Base-by-base conservation (phyloP, 805 yeast genomes). In the Candida railenensis region DNA sequence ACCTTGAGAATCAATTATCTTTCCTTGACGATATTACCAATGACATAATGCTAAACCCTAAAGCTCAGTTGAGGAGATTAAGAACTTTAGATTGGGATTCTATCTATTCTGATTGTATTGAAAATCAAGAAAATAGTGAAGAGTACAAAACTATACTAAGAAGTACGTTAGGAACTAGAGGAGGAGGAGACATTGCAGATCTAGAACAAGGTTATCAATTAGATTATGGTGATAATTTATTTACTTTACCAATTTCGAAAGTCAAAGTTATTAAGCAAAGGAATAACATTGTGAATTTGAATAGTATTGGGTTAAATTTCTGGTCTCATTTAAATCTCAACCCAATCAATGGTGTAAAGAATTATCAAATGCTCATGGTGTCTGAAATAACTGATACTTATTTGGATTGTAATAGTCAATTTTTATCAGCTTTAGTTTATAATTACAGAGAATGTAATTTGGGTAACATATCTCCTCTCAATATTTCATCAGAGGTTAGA, bases 291-390 rank as follows among this genome's bases (percentile, higher is more conserved):
- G 69, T 77, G 37, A 81, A 74, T 58, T 73, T 74, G 53, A 67
- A 71, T 44, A 58, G 63, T 5, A 67, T 73, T 28, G 81, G 78
- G 41, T 61, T 76, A 15, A 61, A 64, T 48, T 77, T 76, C 55
- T 84, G 85, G 90, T 81, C 71, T 53, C 65, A 73, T 38, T 57
- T 87, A 53, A 77, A 80, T 48, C 71, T 86, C 42, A 74, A 76
- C 38, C 88, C 92, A 0, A 54, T 76, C 5, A 59, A 62, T 20
- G 76, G 74, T 1, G 61, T 66, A 1, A 83, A 85, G 50, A 67
- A 77, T 48, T 77, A 83, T 48, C 78, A 77, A 46, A 62, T 81
- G 5, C 50, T 85, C 7, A 55, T 83, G 48, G 55, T 87, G 1
- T 42, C 46, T 44, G 51, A 51, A 34, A 69, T 64, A 20, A 55